phyloP scores from a whole-genome alignment of 2,329 filamentous ascomycete genomes.

The Cadophora sp. region DNA sequence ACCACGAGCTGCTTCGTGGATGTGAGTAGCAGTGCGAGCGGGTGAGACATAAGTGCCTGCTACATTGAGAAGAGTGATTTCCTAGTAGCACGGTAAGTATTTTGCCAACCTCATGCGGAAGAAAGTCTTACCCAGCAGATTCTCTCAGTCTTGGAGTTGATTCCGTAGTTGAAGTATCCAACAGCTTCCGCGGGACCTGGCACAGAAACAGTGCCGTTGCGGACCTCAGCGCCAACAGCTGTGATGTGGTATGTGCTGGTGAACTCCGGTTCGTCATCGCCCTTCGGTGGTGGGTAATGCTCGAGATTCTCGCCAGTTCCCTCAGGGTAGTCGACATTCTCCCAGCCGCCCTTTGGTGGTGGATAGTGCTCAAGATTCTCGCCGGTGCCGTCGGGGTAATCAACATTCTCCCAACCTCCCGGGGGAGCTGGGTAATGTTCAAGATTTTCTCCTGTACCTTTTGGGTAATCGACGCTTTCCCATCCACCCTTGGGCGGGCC shows the following conservation, averaged over 20 bases:
- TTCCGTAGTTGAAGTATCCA: slow-evolving; percentile 55
- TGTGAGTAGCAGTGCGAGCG: slow-evolving; percentile 56
- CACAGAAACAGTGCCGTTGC: slow-evolving; percentile 46
- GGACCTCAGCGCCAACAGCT: slow-evolving; percentile 54
- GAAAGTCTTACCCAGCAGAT: slow-evolving; percentile 41
- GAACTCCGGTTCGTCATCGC: slow-evolving; percentile 43
- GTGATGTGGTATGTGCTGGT: slow-evolving; percentile 54
- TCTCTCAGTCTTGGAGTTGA: slow-evolving; percentile 49
- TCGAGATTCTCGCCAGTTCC: slow-evolving; percentile 19
- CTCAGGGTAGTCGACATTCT: slow-evolving; percentile 29
- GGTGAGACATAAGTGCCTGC: slow-evolving; percentile 53
- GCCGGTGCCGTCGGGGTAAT: slow-evolving; percentile 29
- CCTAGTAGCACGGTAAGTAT: slow-evolving; percentile 35
- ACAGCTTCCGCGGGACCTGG: slow-evolving; percentile 49
- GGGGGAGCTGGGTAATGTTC: slow-evolving; percentile 29
- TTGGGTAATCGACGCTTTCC: slow-evolving; percentile 28
- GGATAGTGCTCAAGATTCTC: slow-evolving; percentile 25
- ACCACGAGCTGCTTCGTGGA: slow-evolving; percentile 54
- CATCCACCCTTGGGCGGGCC: slow-evolving; percentile 26
- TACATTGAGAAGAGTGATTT: slow-evolving; percentile 56
- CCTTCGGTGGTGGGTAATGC: not conserved
- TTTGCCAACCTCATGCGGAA: not conserved
- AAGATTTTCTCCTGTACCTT: slow-evolving; percentile 27
- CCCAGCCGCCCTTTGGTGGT: slow-evolving; percentile 31
- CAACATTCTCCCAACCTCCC: slow-evolving; percentile 30